Percentiles rank a stretch among this genome's conserved stretches.
These are phyloP conservation scores for Chimonanthus salicifolius DNA, from an alignment of 164 flowering plant species.

Conservation along the genomic window DNA sequence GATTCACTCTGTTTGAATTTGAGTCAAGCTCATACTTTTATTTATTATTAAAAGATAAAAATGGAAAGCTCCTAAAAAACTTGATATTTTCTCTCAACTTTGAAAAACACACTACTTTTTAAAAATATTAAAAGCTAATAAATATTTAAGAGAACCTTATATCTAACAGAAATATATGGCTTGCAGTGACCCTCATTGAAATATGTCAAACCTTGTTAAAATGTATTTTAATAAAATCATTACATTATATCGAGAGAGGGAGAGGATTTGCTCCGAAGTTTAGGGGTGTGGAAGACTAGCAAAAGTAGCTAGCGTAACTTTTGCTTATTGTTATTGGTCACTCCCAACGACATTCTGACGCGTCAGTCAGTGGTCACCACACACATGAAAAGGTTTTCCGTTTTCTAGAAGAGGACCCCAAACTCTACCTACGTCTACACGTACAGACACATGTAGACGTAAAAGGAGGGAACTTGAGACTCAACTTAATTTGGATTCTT, in stretches of 20 bases:
- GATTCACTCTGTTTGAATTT: no score
- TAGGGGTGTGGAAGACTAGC: neutral
- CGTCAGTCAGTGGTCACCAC: neutral
- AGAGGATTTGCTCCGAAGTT: neutral
- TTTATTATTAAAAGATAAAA: no score
- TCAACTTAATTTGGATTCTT: neutral
- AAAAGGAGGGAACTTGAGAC: neutral
- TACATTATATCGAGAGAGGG: neutral
- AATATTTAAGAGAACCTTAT: no score
- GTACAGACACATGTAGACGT: neutral
- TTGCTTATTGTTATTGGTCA: neutral
- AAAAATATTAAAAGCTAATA: no score
- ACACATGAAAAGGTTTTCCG: neutral
- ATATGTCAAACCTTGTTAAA: no score
- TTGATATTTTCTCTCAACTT: no score
- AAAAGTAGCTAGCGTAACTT: neutral
- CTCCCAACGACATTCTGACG: neutral
- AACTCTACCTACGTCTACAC: neutral
- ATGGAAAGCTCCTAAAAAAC: no score
- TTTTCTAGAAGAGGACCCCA: neutral
- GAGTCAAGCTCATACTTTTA: no score
- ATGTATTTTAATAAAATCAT: no score
- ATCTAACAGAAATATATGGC: no score
- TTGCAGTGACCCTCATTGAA: no score
- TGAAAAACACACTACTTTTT: no score